A percentile compares a stretch with the other conserved stretches of the same genome.
Evolutionary conservation across 1,139 yeast genomes (phyloP).

Genomic region (Sugiyamaella xylanicola): DNA sequence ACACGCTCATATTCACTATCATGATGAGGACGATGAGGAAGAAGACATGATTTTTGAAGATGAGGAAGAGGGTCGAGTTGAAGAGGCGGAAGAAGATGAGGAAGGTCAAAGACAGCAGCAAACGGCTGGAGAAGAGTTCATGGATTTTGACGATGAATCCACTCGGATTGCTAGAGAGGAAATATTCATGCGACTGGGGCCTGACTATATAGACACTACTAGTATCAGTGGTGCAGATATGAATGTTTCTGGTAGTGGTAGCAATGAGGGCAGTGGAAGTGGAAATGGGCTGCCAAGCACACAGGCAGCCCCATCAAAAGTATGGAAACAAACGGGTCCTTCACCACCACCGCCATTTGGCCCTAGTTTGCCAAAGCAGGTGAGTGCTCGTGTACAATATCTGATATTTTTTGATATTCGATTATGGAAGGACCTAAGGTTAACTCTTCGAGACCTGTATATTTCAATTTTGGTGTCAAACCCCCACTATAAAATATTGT

Average conservation of each 20-base stretch:
- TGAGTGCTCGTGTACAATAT: conserved; percentile 66
- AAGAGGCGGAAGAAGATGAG: conserved; percentile 12
- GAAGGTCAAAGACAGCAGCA: background rate
- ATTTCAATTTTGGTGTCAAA: conserved; percentile 72
- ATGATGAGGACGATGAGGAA: conserved; percentile 14
- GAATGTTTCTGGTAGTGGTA: background rate
- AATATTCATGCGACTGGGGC: too few species aligned
- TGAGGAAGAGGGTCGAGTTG: conserved; percentile 22
- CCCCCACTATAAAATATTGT: conserved; percentile 56
- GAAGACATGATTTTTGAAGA: conserved; percentile 18
- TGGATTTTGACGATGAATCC: conserved; percentile 10
- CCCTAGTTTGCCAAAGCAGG: conserved; percentile 2
- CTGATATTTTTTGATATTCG: conserved; percentile 69
- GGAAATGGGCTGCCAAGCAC: background rate
- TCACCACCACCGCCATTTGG: conserved; percentile 8
- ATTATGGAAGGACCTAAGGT: conserved; percentile 69
- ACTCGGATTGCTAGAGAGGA: too few species aligned
- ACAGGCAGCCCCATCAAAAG: background rate
- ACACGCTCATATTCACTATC: conserved; percentile 14
- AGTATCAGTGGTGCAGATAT: background rate
- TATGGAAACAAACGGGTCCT: conserved; percentile 11
- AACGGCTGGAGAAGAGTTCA: conserved; percentile 7
- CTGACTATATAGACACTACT: background rate
- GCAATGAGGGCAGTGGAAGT: background rate
- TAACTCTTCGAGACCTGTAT: conserved; percentile 65